Percentiles rank a stretch among this genome's conserved stretches.
Conservation (phyloP, 225 moss, liverwort and hornwort genomes). For the Ulota crispa region DNA sequence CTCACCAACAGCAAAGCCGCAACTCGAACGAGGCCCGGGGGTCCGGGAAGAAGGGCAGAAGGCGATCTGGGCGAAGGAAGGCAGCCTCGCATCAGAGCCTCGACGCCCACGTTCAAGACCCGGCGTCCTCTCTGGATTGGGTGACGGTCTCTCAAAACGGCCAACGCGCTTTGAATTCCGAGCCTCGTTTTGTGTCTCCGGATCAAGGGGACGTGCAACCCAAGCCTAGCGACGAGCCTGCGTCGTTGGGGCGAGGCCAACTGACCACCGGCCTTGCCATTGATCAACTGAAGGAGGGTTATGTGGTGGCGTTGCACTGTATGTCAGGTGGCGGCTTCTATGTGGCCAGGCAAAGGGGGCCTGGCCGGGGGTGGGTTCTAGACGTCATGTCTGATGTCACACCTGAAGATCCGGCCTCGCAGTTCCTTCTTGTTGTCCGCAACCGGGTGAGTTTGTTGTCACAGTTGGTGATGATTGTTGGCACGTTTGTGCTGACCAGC, state of each 20-base stretch:
- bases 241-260: slow-evolving; percentile 24
- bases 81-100: slow-evolving; percentile 36
- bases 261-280: slow-evolving; percentile 43
- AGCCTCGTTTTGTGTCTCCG: slow-evolving; percentile 77
- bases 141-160: slow-evolving; percentile 8
- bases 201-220: slow-evolving; percentile 63
- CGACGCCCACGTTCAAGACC: slow-evolving; percentile 44
- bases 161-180: slow-evolving; percentile 17
- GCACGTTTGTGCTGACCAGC: background rate
- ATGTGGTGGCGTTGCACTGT: slow-evolving; percentile 49
- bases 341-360: slow-evolving; percentile 54
- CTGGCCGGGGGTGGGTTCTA: slow-evolving; percentile 49
- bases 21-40: slow-evolving; percentile 54
- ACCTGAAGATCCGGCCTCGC: slow-evolving; percentile 88
- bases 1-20: slow-evolving; percentile 43
- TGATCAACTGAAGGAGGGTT: slow-evolving; percentile 55
- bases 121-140: slow-evolving; percentile 18
- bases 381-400: slow-evolving; percentile 71
- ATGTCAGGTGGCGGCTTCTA: slow-evolving; percentile 52
- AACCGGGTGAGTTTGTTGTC: slow-evolving; percentile 61
- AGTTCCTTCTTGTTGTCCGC: slow-evolving; percentile 92
- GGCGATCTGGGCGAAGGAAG: slow-evolving; percentile 83
- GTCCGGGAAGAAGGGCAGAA: slow-evolving; percentile 74
- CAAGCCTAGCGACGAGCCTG: slow-evolving; percentile 40
- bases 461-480: background rate